Evolutionary conservation across 192 early-diverging fungal genomes (phyloP).

Genomic region (Mortierella alpina): DNA sequence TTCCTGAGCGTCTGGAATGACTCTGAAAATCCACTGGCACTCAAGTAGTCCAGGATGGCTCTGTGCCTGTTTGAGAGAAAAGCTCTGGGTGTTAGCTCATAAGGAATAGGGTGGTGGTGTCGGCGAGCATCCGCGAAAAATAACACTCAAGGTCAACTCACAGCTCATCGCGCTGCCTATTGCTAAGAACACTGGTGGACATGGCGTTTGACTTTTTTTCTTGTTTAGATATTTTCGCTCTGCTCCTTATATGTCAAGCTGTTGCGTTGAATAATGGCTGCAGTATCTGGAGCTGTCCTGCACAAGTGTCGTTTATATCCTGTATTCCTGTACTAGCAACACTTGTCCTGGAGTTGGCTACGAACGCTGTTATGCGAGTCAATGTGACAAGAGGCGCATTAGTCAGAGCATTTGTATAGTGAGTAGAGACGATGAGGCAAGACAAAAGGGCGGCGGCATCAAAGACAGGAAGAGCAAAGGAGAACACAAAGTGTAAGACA

Average conservation of each 20-base stretch:
- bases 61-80: conserved; percentile 60
- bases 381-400: too few relatives aligned
- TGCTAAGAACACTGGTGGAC: conserved; percentile 67
- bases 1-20: conserved; percentile 74
- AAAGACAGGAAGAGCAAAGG: background rate
- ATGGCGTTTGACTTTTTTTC: conserved; percentile 21
- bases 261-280: background rate
- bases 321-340: too few relatives aligned
- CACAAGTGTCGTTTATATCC: too few relatives aligned
- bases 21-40: conserved; percentile 74
- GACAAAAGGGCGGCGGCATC: too few relatives aligned
- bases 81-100: background rate
- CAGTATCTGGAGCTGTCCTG: too few relatives aligned
- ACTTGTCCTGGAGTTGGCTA: too few relatives aligned
- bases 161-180: conserved; percentile 82
- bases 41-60: conserved; percentile 91
- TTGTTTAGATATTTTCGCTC: background rate
- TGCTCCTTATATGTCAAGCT: background rate
- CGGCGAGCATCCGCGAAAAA: background rate
- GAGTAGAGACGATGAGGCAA: too few relatives aligned
- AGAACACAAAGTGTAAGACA: background rate
- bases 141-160: conserved; percentile 47
- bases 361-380: too few relatives aligned
- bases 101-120: background rate
- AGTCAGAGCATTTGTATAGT: too few relatives aligned